A percentile compares a stretch with the other conserved stretches of the same genome.
These are phyloP conservation scores for Schwanniomyces sp. DNA, from an alignment of 805 yeast species.

Conservation along the genomic window DNA sequence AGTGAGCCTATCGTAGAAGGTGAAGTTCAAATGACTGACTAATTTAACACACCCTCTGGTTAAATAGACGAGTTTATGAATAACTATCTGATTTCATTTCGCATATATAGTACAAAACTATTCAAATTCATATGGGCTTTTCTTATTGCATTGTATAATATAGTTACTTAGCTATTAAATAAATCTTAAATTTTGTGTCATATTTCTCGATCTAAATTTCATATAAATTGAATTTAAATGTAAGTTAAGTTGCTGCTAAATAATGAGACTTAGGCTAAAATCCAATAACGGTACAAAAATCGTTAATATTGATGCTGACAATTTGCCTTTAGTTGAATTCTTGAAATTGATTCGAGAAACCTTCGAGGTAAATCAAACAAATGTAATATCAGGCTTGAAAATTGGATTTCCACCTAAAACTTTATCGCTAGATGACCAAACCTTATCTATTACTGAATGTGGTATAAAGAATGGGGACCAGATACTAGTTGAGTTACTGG, in stretches of 20 bases:
- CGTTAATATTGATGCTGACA: constrained; percentile 4
- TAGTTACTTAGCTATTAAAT: background rate
- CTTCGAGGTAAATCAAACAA: background rate
- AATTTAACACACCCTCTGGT: background rate
- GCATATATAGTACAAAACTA: background rate
- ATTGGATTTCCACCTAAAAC: constrained; percentile 64
- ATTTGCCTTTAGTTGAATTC: constrained; percentile 8
- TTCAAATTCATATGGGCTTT: background rate
- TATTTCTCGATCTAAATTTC: background rate
- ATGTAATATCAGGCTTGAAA: constrained; percentile 27
- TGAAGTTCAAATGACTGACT: constrained; percentile 19
- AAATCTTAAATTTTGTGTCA: background rate
- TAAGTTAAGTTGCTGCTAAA: background rate
- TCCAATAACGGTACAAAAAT: constrained; percentile 9
- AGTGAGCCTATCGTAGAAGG: constrained; percentile 7
- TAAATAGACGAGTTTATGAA: background rate
- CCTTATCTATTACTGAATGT: constrained; percentile 30
- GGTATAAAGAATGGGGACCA: constrained; percentile 64
- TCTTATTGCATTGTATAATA: background rate
- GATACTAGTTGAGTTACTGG: constrained; percentile 36
- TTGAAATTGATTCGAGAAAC: background rate
- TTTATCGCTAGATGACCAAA: constrained; percentile 26
- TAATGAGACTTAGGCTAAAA: constrained; percentile 15
- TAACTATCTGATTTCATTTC: background rate
- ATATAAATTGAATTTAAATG: no score